Evolutionary conservation across 345 rosid genomes (phyloP), one percentile per base, ranked within the genome.

Genomic region (Carallia pectinifolia): DNA sequence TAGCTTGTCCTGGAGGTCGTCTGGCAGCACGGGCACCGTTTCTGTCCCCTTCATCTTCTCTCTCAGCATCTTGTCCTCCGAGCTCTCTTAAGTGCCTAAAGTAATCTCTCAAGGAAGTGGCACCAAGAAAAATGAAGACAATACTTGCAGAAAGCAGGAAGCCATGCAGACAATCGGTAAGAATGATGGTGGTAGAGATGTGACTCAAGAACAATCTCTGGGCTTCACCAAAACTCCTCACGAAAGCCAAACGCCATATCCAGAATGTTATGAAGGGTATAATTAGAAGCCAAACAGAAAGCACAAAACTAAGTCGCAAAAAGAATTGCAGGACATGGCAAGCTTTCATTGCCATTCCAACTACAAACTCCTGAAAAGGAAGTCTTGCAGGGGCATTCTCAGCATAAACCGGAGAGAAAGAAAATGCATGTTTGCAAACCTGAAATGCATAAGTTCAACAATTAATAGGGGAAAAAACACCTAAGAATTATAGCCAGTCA

Each of bases 81-180:
- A 92, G 77, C 86, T 92, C 99, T 68, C 96, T 83, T 75, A 95
- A 77, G 81, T 90, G 98, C 82, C 98, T 87, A 73, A 96, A 89
- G 84, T 88, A 92, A 82, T 96, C 97, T 84, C 98, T 89, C 70
- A 96, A 81, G 40, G 98, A 96, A 70, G 99, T 92, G 9, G 96
- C 99, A 48, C 96, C 98, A 29, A 87, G 97, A 84, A 96, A 92
- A 76, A 96, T 96, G 79, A 90, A 92, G 67, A 96, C 94, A 64
- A 96, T 96, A 80, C 97, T 96, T 0, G 97, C 99, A 68, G 99
- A 92, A 34, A 96, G 93, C 61, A 96, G 88, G 83, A 96, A 96
- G 71, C 99, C 99, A 72, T 92, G 98, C 81, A 96, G 85, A 77
- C 98, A 96, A 78, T 92, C 99, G 4, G 99, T 96, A 37, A 96